Evolutionary conservation across 805 yeast species (phyloP), one percentile per base, ranked within the genome.

Genomic region (Schwanniomyces yamadae): DNA sequence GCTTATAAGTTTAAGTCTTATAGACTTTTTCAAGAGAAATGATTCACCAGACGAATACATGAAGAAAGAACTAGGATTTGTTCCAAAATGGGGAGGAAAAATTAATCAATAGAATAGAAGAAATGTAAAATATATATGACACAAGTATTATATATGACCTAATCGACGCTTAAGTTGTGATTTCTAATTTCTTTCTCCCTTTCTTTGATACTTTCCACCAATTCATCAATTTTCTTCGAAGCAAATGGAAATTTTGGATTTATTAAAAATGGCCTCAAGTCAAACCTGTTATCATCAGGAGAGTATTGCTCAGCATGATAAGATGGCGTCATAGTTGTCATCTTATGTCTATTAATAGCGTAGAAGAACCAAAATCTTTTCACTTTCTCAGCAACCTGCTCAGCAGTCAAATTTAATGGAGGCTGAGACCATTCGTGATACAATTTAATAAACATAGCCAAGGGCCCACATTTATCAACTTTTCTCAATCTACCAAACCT

Each of bases 241-340:
- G 97, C 95, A 84, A 91, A 86, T 1, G 88, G 75, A 60, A 88
- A 93, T 44, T 86, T 69, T 19, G 98, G 97, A 49, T 86, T 80
- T 39, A 93, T 87, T 57, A 95, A 69, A 60, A 93, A 89, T n/a
- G 99, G 99, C 48, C 99, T 74, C 53, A 95, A 69, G 58, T 93
- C 99, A 60, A 85, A 93, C 51, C 99, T 74, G 58, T 93, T 93
- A 61, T 93, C 99, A 60, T 93, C 99, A 1, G 99, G 97, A 2
- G 98, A 90, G 56, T 93, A 93, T 53, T 87, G 95, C 59, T 93
- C 99, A 0, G 99, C 99, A 52, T 93, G 99, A 55, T 93, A 93
- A 23, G 95, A 77, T 10, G 99, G 99, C 0, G 99, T 93, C 58
- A 90, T 73, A n/a, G 91, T 90, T 1, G 99, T 93, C 80, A 87